A percentile compares a stretch with the other conserved stretches of the same genome.
These are phyloP conservation scores for Eutypa lata DNA, from an alignment of 2,329 filamentous ascomycete genomes.

Conservation along the genomic window DNA sequence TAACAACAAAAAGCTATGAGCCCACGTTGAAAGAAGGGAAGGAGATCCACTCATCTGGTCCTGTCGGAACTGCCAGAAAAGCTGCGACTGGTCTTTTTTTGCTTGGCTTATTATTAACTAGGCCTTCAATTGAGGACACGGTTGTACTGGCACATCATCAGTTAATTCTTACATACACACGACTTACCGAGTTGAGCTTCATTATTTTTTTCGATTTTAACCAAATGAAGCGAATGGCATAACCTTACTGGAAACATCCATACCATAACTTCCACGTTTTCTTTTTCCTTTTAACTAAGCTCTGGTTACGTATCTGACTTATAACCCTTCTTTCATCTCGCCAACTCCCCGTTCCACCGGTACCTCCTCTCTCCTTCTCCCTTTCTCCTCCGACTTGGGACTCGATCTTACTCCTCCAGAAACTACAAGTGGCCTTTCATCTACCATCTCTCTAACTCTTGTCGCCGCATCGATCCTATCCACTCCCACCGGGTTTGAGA, in stretches of 20 bases:
- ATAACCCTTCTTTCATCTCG: too few relatives aligned
- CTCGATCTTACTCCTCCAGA: not conserved
- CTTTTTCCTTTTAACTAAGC: not conserved
- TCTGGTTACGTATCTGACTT: not conserved
- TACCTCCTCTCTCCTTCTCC: too few relatives aligned
- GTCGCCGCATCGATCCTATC: not conserved
- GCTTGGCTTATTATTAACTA: not conserved
- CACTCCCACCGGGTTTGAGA: conserved; percentile 12
- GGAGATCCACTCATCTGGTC: too few relatives aligned
- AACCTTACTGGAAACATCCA: not conserved
- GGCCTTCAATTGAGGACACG: conserved; percentile 31
- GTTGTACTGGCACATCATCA: conserved; percentile 25
- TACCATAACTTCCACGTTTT: conserved; percentile 2
- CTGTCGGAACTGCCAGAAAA: too few relatives aligned
- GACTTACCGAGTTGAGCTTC: not conserved
- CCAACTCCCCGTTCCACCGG: too few relatives aligned
- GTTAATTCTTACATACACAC: conserved; percentile 4
- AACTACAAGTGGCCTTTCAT: too few relatives aligned
- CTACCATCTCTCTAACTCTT: too few relatives aligned
- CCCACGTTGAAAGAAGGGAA: too few relatives aligned
- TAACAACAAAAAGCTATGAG: too few relatives aligned
- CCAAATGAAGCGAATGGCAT: conserved; percentile 2
- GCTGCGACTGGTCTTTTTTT: too few relatives aligned
- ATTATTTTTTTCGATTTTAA: not conserved
- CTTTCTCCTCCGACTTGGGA: not conserved